Base-by-base conservation (phyloP, 2,329 filamentous ascomycete genomes). In the Cryphonectria naterciae region DNA sequence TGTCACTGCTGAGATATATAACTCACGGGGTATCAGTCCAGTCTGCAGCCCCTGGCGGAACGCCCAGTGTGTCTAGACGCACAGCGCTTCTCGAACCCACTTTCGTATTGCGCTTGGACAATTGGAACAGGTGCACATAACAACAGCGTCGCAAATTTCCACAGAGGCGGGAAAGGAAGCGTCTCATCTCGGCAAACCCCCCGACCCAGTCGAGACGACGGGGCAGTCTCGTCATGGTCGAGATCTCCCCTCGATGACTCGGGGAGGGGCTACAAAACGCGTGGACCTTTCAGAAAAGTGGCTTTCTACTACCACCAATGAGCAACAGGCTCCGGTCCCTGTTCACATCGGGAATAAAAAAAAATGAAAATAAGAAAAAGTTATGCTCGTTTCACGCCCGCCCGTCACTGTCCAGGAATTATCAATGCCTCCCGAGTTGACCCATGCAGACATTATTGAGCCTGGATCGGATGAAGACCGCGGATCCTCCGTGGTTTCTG, bases 361-460 rank as follows among this genome's bases (percentile, higher is more conserved):
- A 39, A 2, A 22, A 35, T 32, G 5, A 28, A 28, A 32, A 17
- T 2, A 61, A 61, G 6, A n/a, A 39, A 61, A 39, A 61, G 19
- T 60, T 58, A 62, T 54, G 52, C 54, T 66, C 60, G 70, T 71
- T 71, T 71, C 62, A 71, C 37, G 62, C 52, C 65, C 65, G 56
- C 70, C 41, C 54, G 68, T 66, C 66, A 68, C 67, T 60, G 61
- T 52, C 70, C 43, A 52, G 39, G 60, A 58, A 61, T 41, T 61
- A 35, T 65, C 61, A 65, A 67, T 67, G 58, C 54, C 64, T 43
- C 32, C 66, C 56, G 46, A 46, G 69, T 28, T 49, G 37, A 62
- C 64, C 69, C 69, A 56, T 54, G 60, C 46, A 32, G 25, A 28
- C 49, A 39, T n/a, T 6, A 52, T 58, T 58, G 54, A 13, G 54